phyloP scores from a whole-genome alignment of 2,329 filamentous ascomycete genomes.

The Fusarium zealandicum region DNA sequence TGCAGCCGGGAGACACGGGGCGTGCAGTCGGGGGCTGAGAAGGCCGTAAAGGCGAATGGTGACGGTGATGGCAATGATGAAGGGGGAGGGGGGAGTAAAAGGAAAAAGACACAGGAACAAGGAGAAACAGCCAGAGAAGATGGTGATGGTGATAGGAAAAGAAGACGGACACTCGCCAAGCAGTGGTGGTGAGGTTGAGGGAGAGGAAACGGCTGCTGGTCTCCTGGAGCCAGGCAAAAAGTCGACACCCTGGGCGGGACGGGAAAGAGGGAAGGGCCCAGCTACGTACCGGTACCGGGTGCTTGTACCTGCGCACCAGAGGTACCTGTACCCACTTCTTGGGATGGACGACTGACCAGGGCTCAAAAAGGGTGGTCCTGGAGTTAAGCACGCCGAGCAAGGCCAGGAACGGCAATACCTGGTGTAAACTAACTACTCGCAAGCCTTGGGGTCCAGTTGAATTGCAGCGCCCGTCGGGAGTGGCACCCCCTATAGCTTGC shows the following conservation, averaged over 20 bases:
- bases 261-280: constrained; percentile 4
- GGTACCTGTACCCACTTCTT: constrained; percentile 12
- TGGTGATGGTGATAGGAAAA: constrained; percentile 40
- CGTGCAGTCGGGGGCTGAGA: constrained; percentile 37
- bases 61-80: constrained; percentile 43
- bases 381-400: background rate
- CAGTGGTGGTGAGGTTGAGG: constrained; percentile 39
- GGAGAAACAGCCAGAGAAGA: constrained; percentile 36
- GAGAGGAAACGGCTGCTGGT: constrained; percentile 37
- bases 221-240: constrained; percentile 32
- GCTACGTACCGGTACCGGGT: constrained; percentile 25
- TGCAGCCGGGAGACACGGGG: constrained; percentile 31
- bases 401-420: constrained; percentile 4
- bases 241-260: constrained; percentile 16
- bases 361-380: constrained; percentile 25
- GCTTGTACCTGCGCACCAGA: background rate
- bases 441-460: background rate
- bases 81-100: constrained; percentile 33
- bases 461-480: constrained; percentile 13
- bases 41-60: constrained; percentile 35
- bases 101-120: constrained; percentile 41
- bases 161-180: constrained; percentile 31
- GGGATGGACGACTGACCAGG: constrained; percentile 4
- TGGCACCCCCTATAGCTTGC: constrained; percentile 20
- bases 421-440: background rate